phyloP scores from a whole-genome alignment of 2,329 filamentous ascomycete genomes.

The Ophiostoma sp. region DNA sequence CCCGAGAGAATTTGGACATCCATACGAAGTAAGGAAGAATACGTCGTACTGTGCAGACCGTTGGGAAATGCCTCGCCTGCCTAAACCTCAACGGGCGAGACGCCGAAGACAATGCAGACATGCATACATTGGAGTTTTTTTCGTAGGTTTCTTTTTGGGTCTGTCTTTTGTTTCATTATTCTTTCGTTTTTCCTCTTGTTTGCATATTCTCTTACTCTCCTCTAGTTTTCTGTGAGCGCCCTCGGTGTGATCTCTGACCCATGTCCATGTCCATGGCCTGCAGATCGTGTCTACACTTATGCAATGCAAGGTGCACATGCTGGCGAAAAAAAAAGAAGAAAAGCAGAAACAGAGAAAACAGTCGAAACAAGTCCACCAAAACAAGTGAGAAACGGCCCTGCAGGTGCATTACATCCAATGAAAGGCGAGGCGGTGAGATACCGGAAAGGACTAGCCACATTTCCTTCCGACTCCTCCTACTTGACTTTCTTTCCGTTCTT shows the following conservation, averaged over 20 bases:
- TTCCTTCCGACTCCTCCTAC: neutral
- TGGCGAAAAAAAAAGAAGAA: neutral
- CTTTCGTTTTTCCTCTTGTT: neutral
- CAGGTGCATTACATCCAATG: neutral
- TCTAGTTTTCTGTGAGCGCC: neutral
- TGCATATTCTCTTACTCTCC: neutral
- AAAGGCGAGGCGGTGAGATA: slow-evolving; percentile 20
- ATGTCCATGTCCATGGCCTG: neutral
- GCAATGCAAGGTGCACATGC: slow-evolving; percentile 14
- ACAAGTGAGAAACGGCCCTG: neutral
- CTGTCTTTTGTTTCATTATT: neutral
- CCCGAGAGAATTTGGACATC: neutral
- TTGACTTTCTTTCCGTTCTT: neutral
- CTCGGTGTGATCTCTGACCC: neutral
- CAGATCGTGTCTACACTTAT: slow-evolving; percentile 14
- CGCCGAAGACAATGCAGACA: neutral
- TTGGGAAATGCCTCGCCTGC: slow-evolving; percentile 9
- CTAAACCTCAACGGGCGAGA: slow-evolving; percentile 3
- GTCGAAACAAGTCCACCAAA: neutral
- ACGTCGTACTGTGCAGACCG: neutral
- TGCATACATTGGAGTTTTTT: neutral
- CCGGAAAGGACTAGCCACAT: slow-evolving; percentile 18
- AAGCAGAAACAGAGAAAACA: neutral
- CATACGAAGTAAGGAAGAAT: no score
- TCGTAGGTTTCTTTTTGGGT: neutral